Base-by-base conservation (phyloP, 2,329 filamentous ascomycete genomes). In the Ceratocystis lukuohia region DNA sequence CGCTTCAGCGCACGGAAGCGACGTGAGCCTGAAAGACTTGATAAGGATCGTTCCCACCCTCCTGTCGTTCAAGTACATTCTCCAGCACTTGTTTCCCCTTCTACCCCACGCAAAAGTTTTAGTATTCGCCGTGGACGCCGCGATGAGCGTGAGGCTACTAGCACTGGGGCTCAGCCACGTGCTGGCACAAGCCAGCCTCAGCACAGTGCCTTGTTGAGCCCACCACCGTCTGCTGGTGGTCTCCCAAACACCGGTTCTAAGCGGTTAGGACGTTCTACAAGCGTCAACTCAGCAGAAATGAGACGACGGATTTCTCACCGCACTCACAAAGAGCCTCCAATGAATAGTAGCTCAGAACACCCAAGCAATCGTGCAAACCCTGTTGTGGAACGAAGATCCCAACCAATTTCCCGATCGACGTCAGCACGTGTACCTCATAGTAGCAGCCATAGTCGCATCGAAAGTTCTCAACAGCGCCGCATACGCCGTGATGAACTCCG, bases 381-480 rank as follows among this genome's bases (percentile, higher is more conserved):
- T 64, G 77, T 76, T 48, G 80, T 76, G 63, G 82, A 79, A 71
- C 79, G 75, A 70, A 86, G 79, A 73, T 79, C 74, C 66, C 79
- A 78, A 12, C 71, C 79, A 0, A 80, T 81, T 67, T 79, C 81
- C 45, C 82, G 84, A 64, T 82, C 83, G 1, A 82, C 87, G 22
- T 85, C 88, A 5, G 82, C 84, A 72, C 84, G 93, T 69, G 87
- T 93, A 7, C 94, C 94, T 75, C 56, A 59, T n/a, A 96, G 91
- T 3, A 81, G 96, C 25, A 91, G 92, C 1, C 92, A 97, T 74
- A 89, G 90, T 57, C 84, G 93, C 48, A 84, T 90, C 68, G 93
- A 96, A 74, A 96, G 91, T 74, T 96, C 96, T 65, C 93, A 96
- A 76, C 89, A 89, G 59, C 84, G 93, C 66, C 85, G 93, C 65